Evolutionary conservation across 352 stramenopile genomes (phyloP).

Genomic region (Albugo candida): DNA sequence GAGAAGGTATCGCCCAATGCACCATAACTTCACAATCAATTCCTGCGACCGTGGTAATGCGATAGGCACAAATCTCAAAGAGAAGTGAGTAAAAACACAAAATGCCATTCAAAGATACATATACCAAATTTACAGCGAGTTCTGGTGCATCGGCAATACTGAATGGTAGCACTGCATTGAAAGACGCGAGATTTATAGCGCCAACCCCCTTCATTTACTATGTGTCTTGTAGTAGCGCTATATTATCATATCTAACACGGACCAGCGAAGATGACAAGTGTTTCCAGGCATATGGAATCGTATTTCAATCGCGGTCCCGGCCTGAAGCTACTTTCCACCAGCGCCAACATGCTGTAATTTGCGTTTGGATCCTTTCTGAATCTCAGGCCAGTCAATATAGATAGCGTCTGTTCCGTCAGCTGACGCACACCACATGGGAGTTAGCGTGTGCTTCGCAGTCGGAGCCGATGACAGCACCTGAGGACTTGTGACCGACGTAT

Average conservation of each 20-base stretch:
- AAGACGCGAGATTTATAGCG: conserved; percentile 66
- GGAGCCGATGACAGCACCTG: too few relatives aligned
- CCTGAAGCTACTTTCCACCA: conserved; percentile 73
- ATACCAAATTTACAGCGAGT: conserved; percentile 61
- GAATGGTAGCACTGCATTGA: conserved; percentile 76
- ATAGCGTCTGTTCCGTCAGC: conserved; percentile 79
- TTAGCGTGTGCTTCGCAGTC: neutral
- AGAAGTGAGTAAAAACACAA: conserved; percentile 2
- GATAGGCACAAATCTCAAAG: conserved; percentile 53
- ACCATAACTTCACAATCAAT: conserved; percentile 79
- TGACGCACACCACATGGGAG: conserved; percentile 73
- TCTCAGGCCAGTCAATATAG: conserved; percentile 78
- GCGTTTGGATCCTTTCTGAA: conserved; percentile 78
- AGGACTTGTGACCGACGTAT: too few relatives aligned
- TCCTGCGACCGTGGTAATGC: conserved; percentile 78
- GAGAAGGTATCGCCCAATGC: conserved; percentile 68
- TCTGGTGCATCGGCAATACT: conserved; percentile 75
- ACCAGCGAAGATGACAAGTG: conserved; percentile 66
- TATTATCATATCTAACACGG: conserved; percentile 77
- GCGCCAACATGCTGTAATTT: conserved; percentile 69
- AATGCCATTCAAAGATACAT: neutral
- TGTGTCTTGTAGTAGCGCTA: conserved; percentile 76
- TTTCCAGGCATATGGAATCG: conserved; percentile 65
- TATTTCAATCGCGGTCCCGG: conserved; percentile 28
- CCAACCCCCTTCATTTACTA: conserved; percentile 69